Evolutionary conservation across 768 basidiomycete genomes (phyloP).

Genomic region (Boletus coccyginus): DNA sequence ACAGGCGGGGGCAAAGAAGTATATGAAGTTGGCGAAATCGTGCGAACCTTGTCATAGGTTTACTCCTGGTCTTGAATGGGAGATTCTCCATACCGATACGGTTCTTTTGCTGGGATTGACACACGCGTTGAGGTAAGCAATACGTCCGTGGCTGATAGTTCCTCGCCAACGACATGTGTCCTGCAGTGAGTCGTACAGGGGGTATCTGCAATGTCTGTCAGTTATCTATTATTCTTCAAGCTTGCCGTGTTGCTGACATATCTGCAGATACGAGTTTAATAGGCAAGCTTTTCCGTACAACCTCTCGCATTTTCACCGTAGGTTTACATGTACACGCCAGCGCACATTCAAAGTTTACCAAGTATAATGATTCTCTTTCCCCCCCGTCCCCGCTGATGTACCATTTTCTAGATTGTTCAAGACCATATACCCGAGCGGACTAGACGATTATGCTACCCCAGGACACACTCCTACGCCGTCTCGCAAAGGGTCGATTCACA

Average conservation of each 20-base stretch:
- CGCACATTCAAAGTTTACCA: slow-evolving; percentile 74
- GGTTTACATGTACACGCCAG: slow-evolving; percentile 20
- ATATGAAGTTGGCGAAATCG: slow-evolving; percentile 38
- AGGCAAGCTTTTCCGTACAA: slow-evolving; percentile 38
- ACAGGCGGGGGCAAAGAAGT: slow-evolving; percentile 59
- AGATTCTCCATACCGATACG: slow-evolving; percentile 71
- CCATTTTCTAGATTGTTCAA: slow-evolving; percentile 54
- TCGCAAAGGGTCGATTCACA: slow-evolving; percentile 32
- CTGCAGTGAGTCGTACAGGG: slow-evolving; percentile 69
- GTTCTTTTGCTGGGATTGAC: slow-evolving; percentile 69
- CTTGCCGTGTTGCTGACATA: slow-evolving; percentile 10
- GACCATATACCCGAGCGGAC: slow-evolving; percentile 60
- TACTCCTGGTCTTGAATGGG: slow-evolving; percentile 68
- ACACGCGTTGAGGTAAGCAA: slow-evolving; percentile 60
- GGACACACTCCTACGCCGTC: slow-evolving; percentile 33
- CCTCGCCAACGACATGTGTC: neutral
- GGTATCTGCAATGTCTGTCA: slow-evolving; percentile 76
- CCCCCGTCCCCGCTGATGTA: slow-evolving; percentile 1
- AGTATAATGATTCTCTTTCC: slow-evolving; percentile 37
- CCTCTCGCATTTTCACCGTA: slow-evolving; percentile 15
- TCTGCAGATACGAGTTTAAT: slow-evolving; percentile 47
- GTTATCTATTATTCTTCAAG: slow-evolving; percentile 17
- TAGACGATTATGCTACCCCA: slow-evolving; percentile 45
- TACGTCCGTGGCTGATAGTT: neutral
- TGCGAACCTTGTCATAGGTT: slow-evolving; percentile 41